These are phyloP conservation scores for Euphorbia tirucalli DNA, from an alignment of 345 rosid species.

Conservation along the genomic window DNA sequence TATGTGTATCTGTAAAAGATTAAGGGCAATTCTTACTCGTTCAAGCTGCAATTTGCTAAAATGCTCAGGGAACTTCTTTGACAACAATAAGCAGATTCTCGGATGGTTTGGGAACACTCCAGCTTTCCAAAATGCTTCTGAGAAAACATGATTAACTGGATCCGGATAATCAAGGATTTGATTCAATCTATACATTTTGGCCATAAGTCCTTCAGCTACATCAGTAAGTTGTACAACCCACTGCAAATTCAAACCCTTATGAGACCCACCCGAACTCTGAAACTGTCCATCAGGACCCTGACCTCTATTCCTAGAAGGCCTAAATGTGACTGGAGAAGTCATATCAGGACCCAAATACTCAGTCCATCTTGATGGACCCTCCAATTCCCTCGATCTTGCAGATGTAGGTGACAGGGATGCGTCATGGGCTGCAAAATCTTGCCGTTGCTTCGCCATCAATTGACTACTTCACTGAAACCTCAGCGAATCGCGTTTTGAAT, in stretches of 20 bases:
- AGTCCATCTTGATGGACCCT: constrained; percentile 92
- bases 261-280: constrained; percentile 58
- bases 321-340: constrained; percentile 47
- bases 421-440: constrained; percentile 54
- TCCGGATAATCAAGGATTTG: constrained; percentile 95
- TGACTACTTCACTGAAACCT: constrained; percentile 12
- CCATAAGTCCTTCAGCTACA: constrained; percentile 96
- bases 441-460: constrained; percentile 67
- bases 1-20: background rate
- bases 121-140: constrained; percentile 94
- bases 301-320: constrained; percentile 53
- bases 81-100: constrained; percentile 76
- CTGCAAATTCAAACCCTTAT: constrained; percentile 85
- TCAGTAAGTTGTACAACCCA: constrained; percentile 89
- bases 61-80: constrained; percentile 95
- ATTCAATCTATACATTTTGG: constrained; percentile 89
- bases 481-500: constrained; percentile 12
- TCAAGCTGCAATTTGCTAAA: constrained; percentile 91
- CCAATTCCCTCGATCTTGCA: constrained; percentile 82
- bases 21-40: constrained; percentile 53
- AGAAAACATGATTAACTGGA: constrained; percentile 60
- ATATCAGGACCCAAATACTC: constrained; percentile 85
- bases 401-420: constrained; percentile 51
- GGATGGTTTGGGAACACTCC: constrained; percentile 89
- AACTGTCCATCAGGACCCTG: constrained; percentile 59